A percentile compares a stretch with the other conserved stretches of the same genome.
Evolutionary conservation across 1,284 basidiomycete genomes (phyloP).

Genomic region (Moesziomyces aphidis): DNA sequence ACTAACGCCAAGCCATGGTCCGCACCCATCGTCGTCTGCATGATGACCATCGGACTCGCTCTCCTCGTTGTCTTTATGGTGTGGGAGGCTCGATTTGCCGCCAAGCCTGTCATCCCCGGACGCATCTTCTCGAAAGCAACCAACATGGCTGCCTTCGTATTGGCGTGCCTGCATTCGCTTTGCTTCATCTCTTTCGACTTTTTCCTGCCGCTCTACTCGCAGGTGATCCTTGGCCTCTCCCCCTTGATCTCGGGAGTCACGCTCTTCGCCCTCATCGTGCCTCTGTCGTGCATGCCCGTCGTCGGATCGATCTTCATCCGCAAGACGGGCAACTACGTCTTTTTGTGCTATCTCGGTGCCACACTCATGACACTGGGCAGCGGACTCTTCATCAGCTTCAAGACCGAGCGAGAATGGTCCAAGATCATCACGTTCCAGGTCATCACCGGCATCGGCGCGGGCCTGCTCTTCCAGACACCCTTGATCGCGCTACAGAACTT

Average conservation of each 20-base stretch:
- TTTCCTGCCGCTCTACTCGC: slow-evolving; percentile 11
- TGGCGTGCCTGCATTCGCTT: slow-evolving; percentile 5
- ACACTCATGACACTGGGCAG: slow-evolving; percentile 8
- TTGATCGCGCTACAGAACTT: slow-evolving; percentile 7
- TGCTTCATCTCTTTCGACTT: slow-evolving; percentile 9
- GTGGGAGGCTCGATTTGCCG: slow-evolving; percentile 9
- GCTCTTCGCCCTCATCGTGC: slow-evolving; percentile 7
- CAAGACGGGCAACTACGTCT: slow-evolving; percentile 8
- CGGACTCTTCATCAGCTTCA: slow-evolving; percentile 15
- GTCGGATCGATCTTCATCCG: slow-evolving; percentile 6
- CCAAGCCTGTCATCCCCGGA: slow-evolving; percentile 9
- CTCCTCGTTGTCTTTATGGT: slow-evolving; percentile 7
- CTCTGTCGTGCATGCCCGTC: slow-evolving; percentile 9
- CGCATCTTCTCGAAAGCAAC: slow-evolving; percentile 9
- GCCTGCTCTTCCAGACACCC: slow-evolving; percentile 8
- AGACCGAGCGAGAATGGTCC: slow-evolving; percentile 9
- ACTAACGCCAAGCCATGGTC: slow-evolving; percentile 1
- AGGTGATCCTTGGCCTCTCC: slow-evolving; percentile 5
- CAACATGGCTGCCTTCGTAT: slow-evolving; percentile 8
- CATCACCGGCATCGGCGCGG: slow-evolving; percentile 4
- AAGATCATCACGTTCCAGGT: slow-evolving; percentile 9
- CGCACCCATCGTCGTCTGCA: slow-evolving; percentile 5
- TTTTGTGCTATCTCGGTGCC: slow-evolving; percentile 1
- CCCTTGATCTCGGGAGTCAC: slow-evolving; percentile 10
- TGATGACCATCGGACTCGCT: slow-evolving; percentile 6